Evolutionary conservation across 2,329 filamentous ascomycete species (phyloP).

Genomic region (Talaromyces marneffei): DNA sequence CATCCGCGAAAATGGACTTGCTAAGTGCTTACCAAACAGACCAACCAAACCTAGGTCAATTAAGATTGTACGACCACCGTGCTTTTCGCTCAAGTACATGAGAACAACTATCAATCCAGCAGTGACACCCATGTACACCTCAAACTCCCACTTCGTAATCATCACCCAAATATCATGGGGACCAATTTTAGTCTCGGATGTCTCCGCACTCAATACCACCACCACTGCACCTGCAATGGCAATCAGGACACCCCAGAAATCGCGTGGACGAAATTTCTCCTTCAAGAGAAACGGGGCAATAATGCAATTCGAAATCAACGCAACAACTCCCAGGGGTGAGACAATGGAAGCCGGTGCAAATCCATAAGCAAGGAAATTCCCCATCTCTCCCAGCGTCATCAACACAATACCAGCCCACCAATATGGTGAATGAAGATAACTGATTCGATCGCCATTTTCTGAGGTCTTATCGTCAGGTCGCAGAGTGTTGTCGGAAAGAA

Average conservation of each 20-base stretch:
- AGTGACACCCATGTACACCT: slow-evolving; percentile 80
- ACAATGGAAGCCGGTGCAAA: slow-evolving; percentile 98
- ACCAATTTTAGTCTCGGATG: slow-evolving; percentile 82
- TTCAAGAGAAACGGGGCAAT: slow-evolving; percentile 93
- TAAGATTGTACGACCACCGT: slow-evolving; percentile 79
- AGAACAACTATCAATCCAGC: slow-evolving; percentile 65
- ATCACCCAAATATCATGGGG: slow-evolving; percentile 85
- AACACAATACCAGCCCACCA: slow-evolving; percentile 95
- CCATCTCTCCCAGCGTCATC: slow-evolving; percentile 87
- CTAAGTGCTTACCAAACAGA: slow-evolving; percentile 66
- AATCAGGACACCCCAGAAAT: slow-evolving; percentile 82
- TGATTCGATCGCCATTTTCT: slow-evolving; percentile 49
- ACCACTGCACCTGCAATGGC: slow-evolving; percentile 83
- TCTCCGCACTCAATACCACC: slow-evolving; percentile 85
- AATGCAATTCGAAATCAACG: slow-evolving; percentile 90
- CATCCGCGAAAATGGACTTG: not conserved
- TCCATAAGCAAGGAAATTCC: slow-evolving; percentile 95
- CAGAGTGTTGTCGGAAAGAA: slow-evolving; percentile 35
- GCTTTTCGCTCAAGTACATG: slow-evolving; percentile 75
- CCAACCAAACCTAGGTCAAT: slow-evolving; percentile 92
- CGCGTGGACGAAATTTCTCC: slow-evolving; percentile 76
- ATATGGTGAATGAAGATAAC: slow-evolving; percentile 83
- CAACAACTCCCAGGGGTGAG: slow-evolving; percentile 92
- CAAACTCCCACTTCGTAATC: slow-evolving; percentile 82
- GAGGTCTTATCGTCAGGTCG: slow-evolving; percentile 15